Evolutionary conservation across 2,329 filamentous ascomycete species (phyloP).

Genomic region (Colletotrichum cuscutae): DNA sequence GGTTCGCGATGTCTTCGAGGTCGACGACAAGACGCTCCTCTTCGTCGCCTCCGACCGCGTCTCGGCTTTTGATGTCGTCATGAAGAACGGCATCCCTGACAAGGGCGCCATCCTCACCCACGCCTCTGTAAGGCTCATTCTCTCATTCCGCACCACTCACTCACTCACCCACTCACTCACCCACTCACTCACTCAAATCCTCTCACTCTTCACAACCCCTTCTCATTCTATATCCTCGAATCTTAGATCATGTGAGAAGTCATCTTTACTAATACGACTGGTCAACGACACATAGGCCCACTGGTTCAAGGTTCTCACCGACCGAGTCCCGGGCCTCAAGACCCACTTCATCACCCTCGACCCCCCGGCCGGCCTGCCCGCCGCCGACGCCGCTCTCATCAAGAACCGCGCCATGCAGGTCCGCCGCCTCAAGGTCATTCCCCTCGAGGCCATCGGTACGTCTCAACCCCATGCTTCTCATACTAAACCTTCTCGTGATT

Average conservation of each 20-base stretch:
- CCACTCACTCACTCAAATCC: not conserved
- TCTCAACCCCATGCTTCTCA: slow-evolving; percentile 4
- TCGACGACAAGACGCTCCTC: slow-evolving; percentile 77
- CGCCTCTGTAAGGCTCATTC: slow-evolving; percentile 41
- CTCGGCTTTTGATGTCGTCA: slow-evolving; percentile 93
- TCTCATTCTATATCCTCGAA: not conserved
- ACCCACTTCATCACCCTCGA: slow-evolving; percentile 62
- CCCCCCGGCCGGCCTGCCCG: slow-evolving; percentile 46
- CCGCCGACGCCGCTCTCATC: slow-evolving; percentile 61
- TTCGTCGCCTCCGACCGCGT: slow-evolving; percentile 92
- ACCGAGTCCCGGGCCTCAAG: slow-evolving; percentile 58
- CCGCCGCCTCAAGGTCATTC: slow-evolving; percentile 77
- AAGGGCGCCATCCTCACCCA: slow-evolving; percentile 64
- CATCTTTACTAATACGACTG: not conserved
- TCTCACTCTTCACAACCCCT: not conserved
- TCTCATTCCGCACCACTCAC: not conserved
- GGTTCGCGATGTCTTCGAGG: slow-evolving; percentile 82
- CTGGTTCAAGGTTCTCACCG: slow-evolving; percentile 63
- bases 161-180: not conserved
- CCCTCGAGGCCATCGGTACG: slow-evolving; percentile 76
- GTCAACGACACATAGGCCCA: slow-evolving; percentile 45
- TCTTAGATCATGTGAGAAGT: not conserved
- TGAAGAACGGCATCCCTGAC: slow-evolving; percentile 73
- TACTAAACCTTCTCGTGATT: not conserved
- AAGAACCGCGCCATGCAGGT: slow-evolving; percentile 81